Percentiles rank a stretch among this genome's conserved stretches.
Evolutionary conservation across 306 rosid species (phyloP).

Genomic region (Fragaria nilgerrensis): DNA sequence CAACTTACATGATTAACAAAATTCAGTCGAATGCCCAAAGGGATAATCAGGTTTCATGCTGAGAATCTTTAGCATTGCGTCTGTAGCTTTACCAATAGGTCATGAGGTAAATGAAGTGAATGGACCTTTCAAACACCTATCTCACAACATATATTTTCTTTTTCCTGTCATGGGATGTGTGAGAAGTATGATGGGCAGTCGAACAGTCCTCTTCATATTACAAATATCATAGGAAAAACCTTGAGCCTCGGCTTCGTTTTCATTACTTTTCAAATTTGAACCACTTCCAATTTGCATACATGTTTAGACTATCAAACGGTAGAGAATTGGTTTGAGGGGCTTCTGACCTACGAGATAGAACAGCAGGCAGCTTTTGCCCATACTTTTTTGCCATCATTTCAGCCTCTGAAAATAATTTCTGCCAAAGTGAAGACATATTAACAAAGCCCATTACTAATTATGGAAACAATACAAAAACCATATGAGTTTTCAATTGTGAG

Average conservation of each 20-base stretch:
- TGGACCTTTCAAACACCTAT: background rate
- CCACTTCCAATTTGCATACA: conserved; percentile 91
- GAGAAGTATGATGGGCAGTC: conserved; percentile 6
- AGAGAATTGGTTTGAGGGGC: conserved; percentile 29
- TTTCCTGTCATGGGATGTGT: background rate
- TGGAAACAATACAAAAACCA: conserved; percentile 10
- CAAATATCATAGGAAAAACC: background rate
- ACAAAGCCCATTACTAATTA: background rate
- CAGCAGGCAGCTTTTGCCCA: conserved; percentile 58
- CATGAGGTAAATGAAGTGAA: background rate
- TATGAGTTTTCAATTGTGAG: conserved; percentile 8
- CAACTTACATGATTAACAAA: conserved; percentile 7
- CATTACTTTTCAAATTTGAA: conserved; percentile 66
- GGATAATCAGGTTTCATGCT: background rate
- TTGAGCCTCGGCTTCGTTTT: conserved; percentile 11
- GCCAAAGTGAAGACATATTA: conserved; percentile 10
- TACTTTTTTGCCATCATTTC: conserved; percentile 76
- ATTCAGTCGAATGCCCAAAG: conserved; percentile 10
- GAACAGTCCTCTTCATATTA: background rate
- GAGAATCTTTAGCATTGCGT: background rate
- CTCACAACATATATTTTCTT: background rate
- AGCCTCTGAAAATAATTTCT: conserved; percentile 80
- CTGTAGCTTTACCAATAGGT: conserved; percentile 1
- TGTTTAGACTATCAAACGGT: conserved; percentile 51
- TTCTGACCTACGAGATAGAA: conserved; percentile 24